Percentiles rank a stretch among this genome's conserved stretches.
These are phyloP conservation scores for Tetrapisispora phaffii DNA, from an alignment of 805 yeast species.

Conservation along the genomic window DNA sequence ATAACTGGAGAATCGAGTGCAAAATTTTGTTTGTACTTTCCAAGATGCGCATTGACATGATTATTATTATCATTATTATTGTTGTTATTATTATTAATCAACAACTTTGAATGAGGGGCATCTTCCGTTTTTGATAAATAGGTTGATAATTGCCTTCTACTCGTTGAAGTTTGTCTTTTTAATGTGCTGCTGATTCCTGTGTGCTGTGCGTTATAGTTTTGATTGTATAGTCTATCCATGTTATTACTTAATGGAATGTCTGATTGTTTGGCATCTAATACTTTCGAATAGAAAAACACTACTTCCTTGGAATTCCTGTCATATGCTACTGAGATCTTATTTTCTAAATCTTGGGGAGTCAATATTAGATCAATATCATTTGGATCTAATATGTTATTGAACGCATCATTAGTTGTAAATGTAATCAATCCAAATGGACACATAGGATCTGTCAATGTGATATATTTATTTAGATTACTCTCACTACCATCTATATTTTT, in stretches of 20 bases:
- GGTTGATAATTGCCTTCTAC: not conserved
- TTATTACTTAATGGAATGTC: not conserved
- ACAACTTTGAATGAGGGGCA: not conserved
- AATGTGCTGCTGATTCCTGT: not conserved
- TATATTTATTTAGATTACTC: slow-evolving; percentile 31
- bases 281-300: slow-evolving; percentile 19
- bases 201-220: not conserved
- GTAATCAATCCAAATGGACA: slow-evolving; percentile 63
- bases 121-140: not conserved
- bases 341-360: slow-evolving; percentile 22
- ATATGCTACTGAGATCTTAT: slow-evolving; percentile 21
- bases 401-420: slow-evolving; percentile 45
- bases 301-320: slow-evolving; percentile 13
- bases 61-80: too few species aligned
- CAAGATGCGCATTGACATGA: not conserved
- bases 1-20: not conserved
- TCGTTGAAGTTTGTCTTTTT: not conserved
- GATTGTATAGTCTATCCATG: not conserved
- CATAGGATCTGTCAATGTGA: slow-evolving; percentile 66
- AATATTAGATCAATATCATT: slow-evolving; percentile 14
- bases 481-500: slow-evolving; percentile 1
- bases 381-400: slow-evolving; percentile 32
- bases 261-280: slow-evolving; percentile 1
- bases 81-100: not conserved
- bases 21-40: not conserved